phyloP scores from a whole-genome alignment of 2,329 filamentous ascomycete genomes.

The Botrytis elliptica region DNA sequence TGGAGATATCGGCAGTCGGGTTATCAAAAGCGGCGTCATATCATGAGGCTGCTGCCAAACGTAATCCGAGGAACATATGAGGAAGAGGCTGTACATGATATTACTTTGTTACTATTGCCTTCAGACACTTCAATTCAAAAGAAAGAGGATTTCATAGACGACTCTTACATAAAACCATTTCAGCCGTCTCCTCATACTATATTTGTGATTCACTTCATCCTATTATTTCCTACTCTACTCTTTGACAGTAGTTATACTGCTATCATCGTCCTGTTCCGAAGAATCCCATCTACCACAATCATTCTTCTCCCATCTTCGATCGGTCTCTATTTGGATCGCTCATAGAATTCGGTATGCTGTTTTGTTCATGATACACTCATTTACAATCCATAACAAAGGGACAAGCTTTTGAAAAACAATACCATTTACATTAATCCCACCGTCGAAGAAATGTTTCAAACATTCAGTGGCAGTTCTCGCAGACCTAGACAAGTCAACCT shows the following conservation, averaged over 20 bases:
- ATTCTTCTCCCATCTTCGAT: constrained; percentile 1
- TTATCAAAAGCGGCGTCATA: constrained; percentile 10
- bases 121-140: neutral
- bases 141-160: neutral
- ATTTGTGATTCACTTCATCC: neutral
- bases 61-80: constrained; percentile 7
- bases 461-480: constrained; percentile 84
- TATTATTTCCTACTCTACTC: neutral
- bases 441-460: constrained; percentile 71
- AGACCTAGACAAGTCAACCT: constrained; percentile 91
- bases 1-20: neutral
- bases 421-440: neutral
- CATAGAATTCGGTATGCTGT: constrained; percentile 30
- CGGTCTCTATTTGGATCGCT: neutral
- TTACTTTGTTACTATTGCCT: neutral
- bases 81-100: constrained; percentile 11
- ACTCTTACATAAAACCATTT: neutral
- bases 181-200: neutral
- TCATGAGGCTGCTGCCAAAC: constrained; percentile 14
- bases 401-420: neutral
- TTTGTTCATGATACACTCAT: constrained; percentile 25
- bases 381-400: constrained; percentile 21
- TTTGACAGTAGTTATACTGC: neutral
- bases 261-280: neutral
- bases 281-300: neutral